Evolutionary conservation across 1,139 yeast genomes (phyloP).

Genomic region (Pichia sp.): DNA sequence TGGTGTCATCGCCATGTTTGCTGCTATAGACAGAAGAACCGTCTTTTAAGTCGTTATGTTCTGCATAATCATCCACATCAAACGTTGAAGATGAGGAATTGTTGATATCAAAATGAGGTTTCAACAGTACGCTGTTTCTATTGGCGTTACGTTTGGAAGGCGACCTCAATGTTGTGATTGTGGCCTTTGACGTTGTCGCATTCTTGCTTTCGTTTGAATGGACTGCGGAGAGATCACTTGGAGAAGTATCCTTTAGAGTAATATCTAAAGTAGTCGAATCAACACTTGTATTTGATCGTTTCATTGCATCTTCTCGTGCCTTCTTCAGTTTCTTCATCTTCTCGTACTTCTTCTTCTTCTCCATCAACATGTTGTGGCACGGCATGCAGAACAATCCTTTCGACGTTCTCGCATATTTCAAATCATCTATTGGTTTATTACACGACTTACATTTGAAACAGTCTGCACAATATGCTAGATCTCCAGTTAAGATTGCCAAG

Average conservation of each 20-base stretch:
- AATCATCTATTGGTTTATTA: slow-evolving; percentile 82
- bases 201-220: not conserved
- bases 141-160: not conserved
- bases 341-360: slow-evolving; percentile 58
- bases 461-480: slow-evolving; percentile 88
- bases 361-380: slow-evolving; percentile 85
- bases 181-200: not conserved
- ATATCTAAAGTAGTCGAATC: not conserved
- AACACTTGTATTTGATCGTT: not conserved
- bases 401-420: slow-evolving; percentile 90
- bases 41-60: slow-evolving; percentile 3
- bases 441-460: slow-evolving; percentile 94
- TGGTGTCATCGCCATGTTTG: not conserved
- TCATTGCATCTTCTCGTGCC: slow-evolving; percentile 7
- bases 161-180: too few relatives aligned
- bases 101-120: slow-evolving; percentile 1
- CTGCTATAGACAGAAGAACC: slow-evolving; percentile 9
- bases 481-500: slow-evolving; percentile 94
- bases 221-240: not conserved
- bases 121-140: not conserved
- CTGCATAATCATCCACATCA: slow-evolving; percentile 19
- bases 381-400: slow-evolving; percentile 93
- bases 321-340: slow-evolving; percentile 35
- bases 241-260: not conserved
- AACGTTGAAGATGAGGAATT: slow-evolving; percentile 17